Base-by-base conservation (phyloP, 2,329 filamentous ascomycete species). In the Aspergillus aculeatinus region DNA sequence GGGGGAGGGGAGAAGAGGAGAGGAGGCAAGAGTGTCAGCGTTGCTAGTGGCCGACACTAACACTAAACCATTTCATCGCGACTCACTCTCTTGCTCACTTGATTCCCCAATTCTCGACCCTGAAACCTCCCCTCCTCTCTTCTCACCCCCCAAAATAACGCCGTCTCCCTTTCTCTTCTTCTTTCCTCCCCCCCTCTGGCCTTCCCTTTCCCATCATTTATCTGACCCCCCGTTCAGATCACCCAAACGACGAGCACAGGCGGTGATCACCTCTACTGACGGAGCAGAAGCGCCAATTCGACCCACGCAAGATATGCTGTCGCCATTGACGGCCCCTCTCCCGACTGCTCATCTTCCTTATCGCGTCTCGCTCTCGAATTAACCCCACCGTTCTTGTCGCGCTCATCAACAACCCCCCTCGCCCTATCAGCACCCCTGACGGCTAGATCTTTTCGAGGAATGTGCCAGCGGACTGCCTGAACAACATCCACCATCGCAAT, bases 251-350 rank as follows among this genome's bases (percentile, higher is more conserved):
- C 39, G 14, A 44, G 14, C 5, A 7, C 14, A 44, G 39, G 39
- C 16, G 16, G 16, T 44, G 14, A 19, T 44, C 39, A 44, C 16
- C 16, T 44, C 16, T 7, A 19, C 4, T 19, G 16, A 16, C 14
- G 16, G 16, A 44, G 16, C 39, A 44, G 14, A 44, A 44, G 39
- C 39, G 29, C 31, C 47, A n/a, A 16, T 48, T 19, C n/a, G 27
- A 35, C 42, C 47, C 53, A 35, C 50, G 54, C 51, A 54, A 67
- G 65, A 58, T 29, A 67, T 67, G 64, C 63, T 64, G 63, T 57
- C 60, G 44, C 51, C 42, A 52, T 59, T 50, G 60, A 55, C 51
- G n/a, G 57, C 54, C 49, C 51, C 51, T 62, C 55, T 19, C 35
- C 57, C 52, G 49, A 55, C 60, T 53, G 44, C 57, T 59, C 57